Evolutionary conservation across 768 basidiomycete species (phyloP).

Genomic region (Suillus subaureus): DNA sequence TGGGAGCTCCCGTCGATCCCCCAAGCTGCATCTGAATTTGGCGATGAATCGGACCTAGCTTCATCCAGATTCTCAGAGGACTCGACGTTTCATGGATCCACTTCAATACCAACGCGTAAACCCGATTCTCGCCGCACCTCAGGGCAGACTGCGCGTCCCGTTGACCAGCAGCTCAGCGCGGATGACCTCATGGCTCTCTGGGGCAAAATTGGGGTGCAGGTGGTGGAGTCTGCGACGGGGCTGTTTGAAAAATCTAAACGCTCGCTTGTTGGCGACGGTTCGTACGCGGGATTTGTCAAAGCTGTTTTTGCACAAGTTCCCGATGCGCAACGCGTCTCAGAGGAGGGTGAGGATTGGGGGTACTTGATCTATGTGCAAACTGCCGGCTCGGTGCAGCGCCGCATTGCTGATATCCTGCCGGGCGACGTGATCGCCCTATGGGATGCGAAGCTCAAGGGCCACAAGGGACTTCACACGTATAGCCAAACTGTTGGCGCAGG

Average conservation of each 20-base stretch:
- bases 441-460: constrained; percentile 79
- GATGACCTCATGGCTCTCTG: constrained; percentile 75
- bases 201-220: constrained; percentile 73
- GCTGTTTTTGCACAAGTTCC: constrained; percentile 69
- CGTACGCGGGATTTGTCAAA: constrained; percentile 75
- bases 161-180: constrained; percentile 44
- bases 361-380: constrained; percentile 77
- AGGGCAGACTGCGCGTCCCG: constrained; percentile 19
- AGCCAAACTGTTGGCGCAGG: constrained; percentile 56
- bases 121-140: constrained; percentile 14
- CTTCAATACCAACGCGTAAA: constrained; percentile 27
- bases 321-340: constrained; percentile 47
- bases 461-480: constrained; percentile 79
- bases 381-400: constrained; percentile 64
- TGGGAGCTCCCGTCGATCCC: constrained; percentile 72
- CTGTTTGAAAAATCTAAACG: constrained; percentile 79
- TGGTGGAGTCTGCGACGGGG: constrained; percentile 68
- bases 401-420: constrained; percentile 80
- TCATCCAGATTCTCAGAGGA: constrained; percentile 70
- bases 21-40: constrained; percentile 55
- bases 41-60: constrained; percentile 48
- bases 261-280: constrained; percentile 80
- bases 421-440: constrained; percentile 80
- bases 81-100: constrained; percentile 36
- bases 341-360: constrained; percentile 53